Conservation (phyloP, 2,329 filamentous ascomycete genomes). For the Fusarium veterinarium region DNA sequence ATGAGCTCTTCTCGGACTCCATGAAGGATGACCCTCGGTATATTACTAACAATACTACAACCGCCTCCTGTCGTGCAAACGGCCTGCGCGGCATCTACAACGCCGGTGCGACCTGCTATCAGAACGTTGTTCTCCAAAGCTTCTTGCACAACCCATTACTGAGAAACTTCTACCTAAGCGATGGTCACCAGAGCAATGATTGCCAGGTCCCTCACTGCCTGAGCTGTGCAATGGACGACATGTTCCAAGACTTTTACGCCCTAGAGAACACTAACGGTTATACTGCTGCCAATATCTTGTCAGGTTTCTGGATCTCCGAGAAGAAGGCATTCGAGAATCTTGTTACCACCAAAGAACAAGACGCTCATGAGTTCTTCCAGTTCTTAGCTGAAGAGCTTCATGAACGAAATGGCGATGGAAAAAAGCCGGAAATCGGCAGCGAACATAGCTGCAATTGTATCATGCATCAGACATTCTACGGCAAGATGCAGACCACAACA, state of each 20-base stretch:
- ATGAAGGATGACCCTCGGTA: slow-evolving; percentile 79
- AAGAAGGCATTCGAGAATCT: slow-evolving; percentile 77
- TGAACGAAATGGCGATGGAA: slow-evolving; percentile 79
- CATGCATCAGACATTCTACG: slow-evolving; percentile 94
- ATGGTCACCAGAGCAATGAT: slow-evolving; percentile 83
- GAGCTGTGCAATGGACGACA: slow-evolving; percentile 78
- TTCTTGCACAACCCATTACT: slow-evolving; percentile 94
- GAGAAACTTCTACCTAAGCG: slow-evolving; percentile 90
- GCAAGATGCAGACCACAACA: slow-evolving; percentile 88
- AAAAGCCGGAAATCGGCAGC: slow-evolving; percentile 68
- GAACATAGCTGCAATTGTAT: slow-evolving; percentile 84
- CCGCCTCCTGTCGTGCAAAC: slow-evolving; percentile 84
- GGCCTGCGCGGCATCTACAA: slow-evolving; percentile 95
- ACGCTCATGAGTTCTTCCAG: slow-evolving; percentile 97
- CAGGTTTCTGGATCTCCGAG: slow-evolving; percentile 90
- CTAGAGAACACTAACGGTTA: slow-evolving; percentile 87
- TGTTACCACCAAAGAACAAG: slow-evolving; percentile 93
- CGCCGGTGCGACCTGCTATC: slow-evolving; percentile 98
- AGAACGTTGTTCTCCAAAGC: slow-evolving; percentile 94
- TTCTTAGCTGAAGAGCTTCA: slow-evolving; percentile 94
- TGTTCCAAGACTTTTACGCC: slow-evolving; percentile 78
- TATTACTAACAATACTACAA: slow-evolving; percentile 80
- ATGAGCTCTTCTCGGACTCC: slow-evolving; percentile 74
- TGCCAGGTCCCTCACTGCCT: slow-evolving; percentile 74
- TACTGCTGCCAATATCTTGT: slow-evolving; percentile 87